These are phyloP conservation scores for Mycena citricolor DNA, from an alignment of 1,284 basidiomycete genomes.

Conservation along the genomic window DNA sequence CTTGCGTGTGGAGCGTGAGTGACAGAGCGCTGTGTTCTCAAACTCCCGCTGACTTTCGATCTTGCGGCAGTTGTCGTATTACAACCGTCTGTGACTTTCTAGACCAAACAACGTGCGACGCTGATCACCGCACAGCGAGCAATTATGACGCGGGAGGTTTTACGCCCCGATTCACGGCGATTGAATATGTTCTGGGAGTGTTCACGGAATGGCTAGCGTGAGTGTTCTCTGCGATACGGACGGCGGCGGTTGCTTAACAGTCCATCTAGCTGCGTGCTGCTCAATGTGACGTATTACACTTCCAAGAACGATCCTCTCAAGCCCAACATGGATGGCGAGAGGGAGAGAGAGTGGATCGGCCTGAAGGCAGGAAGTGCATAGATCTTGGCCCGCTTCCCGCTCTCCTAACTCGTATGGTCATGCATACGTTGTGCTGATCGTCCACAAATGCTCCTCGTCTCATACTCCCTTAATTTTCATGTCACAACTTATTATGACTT, in stretches of 20 bases:
- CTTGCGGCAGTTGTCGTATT: constrained; percentile 15
- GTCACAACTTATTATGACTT: too few species aligned
- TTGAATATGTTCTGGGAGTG: constrained; percentile 35
- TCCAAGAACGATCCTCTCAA: constrained; percentile 22
- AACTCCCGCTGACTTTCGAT: background rate
- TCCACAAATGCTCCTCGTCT: too few species aligned
- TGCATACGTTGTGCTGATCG: too few species aligned
- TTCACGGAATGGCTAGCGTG: constrained; percentile 33
- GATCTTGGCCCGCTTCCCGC: too few species aligned
- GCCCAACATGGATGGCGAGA: too few species aligned
- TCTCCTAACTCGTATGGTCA: too few species aligned
- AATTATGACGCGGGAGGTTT: constrained; percentile 33
- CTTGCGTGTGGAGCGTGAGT: constrained; percentile 21
- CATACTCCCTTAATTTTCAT: too few species aligned
- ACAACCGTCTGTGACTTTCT: constrained; percentile 10
- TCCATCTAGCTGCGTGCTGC: constrained; percentile 14
- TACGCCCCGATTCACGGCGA: constrained; percentile 29
- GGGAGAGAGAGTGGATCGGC: too few species aligned
- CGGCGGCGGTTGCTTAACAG: background rate
- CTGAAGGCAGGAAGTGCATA: too few species aligned
- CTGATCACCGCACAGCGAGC: constrained; percentile 25
- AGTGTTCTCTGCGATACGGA: constrained; percentile 1
- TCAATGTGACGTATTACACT: constrained; percentile 23
- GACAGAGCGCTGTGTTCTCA: constrained; percentile 5
- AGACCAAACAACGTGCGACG: too few species aligned